Evolutionary conservation across 345 rosid genomes (phyloP).

Genomic region (Lepidium aucheri): DNA sequence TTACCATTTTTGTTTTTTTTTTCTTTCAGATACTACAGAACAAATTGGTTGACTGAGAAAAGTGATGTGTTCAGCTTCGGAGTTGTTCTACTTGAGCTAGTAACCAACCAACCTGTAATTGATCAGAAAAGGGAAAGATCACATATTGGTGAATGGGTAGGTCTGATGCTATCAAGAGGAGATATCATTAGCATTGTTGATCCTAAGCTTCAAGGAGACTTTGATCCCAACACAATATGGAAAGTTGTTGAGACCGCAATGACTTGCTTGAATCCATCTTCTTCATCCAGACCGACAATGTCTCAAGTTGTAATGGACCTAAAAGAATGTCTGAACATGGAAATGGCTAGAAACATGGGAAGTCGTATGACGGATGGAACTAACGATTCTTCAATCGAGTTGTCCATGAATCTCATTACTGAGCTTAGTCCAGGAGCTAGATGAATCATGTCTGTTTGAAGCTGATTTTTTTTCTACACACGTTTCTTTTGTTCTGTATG

Average conservation of each 20-base stretch:
- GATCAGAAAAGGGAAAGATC: too few relatives aligned
- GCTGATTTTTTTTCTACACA: neutral
- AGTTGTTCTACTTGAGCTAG: too few relatives aligned
- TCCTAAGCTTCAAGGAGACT: too few relatives aligned
- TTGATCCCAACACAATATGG: conserved; percentile 29
- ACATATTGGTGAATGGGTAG: too few relatives aligned
- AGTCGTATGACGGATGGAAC: conserved; percentile 24
- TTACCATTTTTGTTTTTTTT: neutral
- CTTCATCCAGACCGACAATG: conserved; percentile 39
- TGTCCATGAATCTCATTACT: conserved; percentile 19
- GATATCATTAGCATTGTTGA: too few relatives aligned
- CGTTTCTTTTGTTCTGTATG: neutral
- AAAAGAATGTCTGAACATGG: conserved; percentile 27
- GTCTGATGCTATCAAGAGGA: too few relatives aligned
- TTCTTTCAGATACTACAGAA: conserved; percentile 15
- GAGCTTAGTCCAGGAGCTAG: conserved; percentile 26
- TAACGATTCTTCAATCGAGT: conserved; percentile 21
- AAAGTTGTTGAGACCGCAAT: conserved; percentile 40
- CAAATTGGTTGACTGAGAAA: neutral
- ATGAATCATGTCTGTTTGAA: neutral
- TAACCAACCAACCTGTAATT: too few relatives aligned
- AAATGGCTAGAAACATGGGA: conserved; percentile 20
- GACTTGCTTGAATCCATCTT: conserved; percentile 30
- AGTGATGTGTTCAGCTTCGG: too few relatives aligned
- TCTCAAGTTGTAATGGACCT: conserved; percentile 33